Base-by-base conservation (phyloP, 805 yeast genomes). In the Hanseniaspora guilliermondii region DNA sequence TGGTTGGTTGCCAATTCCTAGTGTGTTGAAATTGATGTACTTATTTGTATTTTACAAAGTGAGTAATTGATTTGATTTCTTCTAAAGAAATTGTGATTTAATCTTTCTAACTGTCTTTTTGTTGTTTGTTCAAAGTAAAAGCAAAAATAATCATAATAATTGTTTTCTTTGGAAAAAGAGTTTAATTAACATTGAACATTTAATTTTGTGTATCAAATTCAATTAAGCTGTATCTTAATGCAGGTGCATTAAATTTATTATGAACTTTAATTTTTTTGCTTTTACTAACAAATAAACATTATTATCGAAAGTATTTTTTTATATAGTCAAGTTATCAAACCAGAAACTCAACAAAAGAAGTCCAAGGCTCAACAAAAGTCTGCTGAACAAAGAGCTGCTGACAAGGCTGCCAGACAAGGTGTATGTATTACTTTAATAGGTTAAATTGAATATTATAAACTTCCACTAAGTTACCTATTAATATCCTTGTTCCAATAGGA, bases 321-420 rank as follows among this genome's bases (percentile, higher is more conserved):
- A 45, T 59, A 56, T 61, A 70, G 72, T 65, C 65, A 73, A 67
- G 64, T 73, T 64, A 69, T 73, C 62, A 73, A 73, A 62, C 95
- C 95, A 80, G 95, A 85, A 81, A 75, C 93, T 71, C 83, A 82
- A 72, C 75, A 82, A 74, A 85, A 85, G 82, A 82, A 83, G 79
- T 72, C 83, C 67, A 79, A 83, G 78, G 80, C 84, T 73, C 78
- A 80, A 71, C 81, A 82, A 69, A 83, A 84, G 80, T 74, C 80
- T 67, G 78, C 82, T 64, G 85, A 81, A 70, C 79, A 81, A 73
- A 78, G 83, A 68, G 82, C 86, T 71, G 88, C 87, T 68, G 89
- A 80, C 70, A 83, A 80, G 76, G 77, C 74, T 70, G 84, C 82
- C 63, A 79, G 87, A 73, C 78, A 80, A 75, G 81, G 80, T 69